Conservation (phyloP, 352 stramenopile species). For the Phytophthora pini region DNA sequence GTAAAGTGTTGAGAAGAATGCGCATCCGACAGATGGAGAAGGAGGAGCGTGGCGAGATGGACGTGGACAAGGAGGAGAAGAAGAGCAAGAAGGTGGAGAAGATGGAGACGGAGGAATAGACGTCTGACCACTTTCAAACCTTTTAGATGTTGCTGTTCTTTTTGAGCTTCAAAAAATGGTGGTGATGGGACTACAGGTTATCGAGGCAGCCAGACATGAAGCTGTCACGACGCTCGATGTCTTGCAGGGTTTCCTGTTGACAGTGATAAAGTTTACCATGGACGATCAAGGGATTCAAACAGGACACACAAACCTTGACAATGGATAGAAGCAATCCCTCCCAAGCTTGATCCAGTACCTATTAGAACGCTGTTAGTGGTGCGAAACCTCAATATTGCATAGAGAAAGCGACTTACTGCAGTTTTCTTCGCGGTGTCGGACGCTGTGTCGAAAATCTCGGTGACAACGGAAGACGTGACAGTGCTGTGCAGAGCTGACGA, state of each 20-base stretch:
- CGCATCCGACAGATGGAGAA: slow-evolving; percentile 64
- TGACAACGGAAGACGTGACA: slow-evolving; percentile 30
- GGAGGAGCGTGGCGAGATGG: slow-evolving; percentile 51
- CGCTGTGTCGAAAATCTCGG: slow-evolving; percentile 55
- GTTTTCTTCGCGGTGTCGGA: slow-evolving; percentile 65
- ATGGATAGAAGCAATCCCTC: slow-evolving; percentile 53
- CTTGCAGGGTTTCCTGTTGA: slow-evolving; percentile 66
- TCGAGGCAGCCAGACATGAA: slow-evolving; percentile 75
- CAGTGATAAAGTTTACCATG: neutral
- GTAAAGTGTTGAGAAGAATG: slow-evolving; percentile 76
- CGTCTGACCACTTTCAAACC: neutral
- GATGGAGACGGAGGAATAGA: slow-evolving; percentile 70
- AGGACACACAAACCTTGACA: slow-evolving; percentile 47
- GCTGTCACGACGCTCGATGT: slow-evolving; percentile 70
- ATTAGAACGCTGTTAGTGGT: slow-evolving; percentile 6
- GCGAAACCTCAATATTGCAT: neutral
- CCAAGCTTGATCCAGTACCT: slow-evolving; percentile 72
- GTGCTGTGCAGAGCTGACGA: slow-evolving; percentile 10
- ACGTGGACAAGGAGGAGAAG: slow-evolving; percentile 44
- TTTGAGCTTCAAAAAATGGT: slow-evolving; percentile 20
- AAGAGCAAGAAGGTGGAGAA: slow-evolving; percentile 41
- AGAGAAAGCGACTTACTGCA: slow-evolving; percentile 27
- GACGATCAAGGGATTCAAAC: too few relatives aligned
- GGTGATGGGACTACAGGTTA: slow-evolving; percentile 41
- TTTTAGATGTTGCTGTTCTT: slow-evolving; percentile 6